phyloP scores from a whole-genome alignment of 2,329 filamentous ascomycete genomes.

The Alternaria sp. region DNA sequence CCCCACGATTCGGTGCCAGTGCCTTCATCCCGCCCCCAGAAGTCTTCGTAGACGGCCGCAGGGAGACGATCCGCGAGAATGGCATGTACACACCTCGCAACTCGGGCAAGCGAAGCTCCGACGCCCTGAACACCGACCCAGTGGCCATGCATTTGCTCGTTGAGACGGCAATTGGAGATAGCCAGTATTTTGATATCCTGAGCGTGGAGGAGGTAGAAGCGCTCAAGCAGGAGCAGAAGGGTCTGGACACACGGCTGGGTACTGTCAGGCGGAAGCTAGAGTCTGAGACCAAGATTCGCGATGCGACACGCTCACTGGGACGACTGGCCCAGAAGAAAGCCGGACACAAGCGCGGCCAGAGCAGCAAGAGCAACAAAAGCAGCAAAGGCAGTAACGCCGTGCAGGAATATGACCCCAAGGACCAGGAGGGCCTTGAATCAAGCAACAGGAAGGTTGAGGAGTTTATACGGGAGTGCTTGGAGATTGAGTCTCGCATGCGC shows the following conservation, averaged over 20 bases:
- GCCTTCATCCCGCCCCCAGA: conserved; percentile 51
- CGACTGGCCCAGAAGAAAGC: conserved; percentile 74
- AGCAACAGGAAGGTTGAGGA: conserved; percentile 87
- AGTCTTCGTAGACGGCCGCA: conserved; percentile 45
- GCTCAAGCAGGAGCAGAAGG: conserved; percentile 84
- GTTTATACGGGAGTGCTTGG: conserved; percentile 79
- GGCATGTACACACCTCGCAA: conserved; percentile 41
- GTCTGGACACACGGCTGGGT: conserved; percentile 78
- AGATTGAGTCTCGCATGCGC: conserved; percentile 76
- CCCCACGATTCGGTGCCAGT: conserved; percentile 47
- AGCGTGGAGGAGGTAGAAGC: conserved; percentile 91
- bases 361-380: conserved; percentile 61
- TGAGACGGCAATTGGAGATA: conserved; percentile 91
- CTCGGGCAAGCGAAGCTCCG: conserved; percentile 40
- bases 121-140: conserved; percentile 58
- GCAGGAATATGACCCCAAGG: conserved; percentile 52
- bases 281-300: conserved; percentile 91
- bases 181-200: conserved; percentile 82
- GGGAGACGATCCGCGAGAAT: conserved; percentile 36
- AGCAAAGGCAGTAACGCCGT: conserved; percentile 54
- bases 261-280: conserved; percentile 82
- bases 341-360: conserved; percentile 60
- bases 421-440: conserved; percentile 76
- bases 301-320: conserved; percentile 87
- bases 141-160: conserved; percentile 90